Base-by-base conservation (phyloP, 192 early-diverging fungal species). In the Backusella circina region DNA sequence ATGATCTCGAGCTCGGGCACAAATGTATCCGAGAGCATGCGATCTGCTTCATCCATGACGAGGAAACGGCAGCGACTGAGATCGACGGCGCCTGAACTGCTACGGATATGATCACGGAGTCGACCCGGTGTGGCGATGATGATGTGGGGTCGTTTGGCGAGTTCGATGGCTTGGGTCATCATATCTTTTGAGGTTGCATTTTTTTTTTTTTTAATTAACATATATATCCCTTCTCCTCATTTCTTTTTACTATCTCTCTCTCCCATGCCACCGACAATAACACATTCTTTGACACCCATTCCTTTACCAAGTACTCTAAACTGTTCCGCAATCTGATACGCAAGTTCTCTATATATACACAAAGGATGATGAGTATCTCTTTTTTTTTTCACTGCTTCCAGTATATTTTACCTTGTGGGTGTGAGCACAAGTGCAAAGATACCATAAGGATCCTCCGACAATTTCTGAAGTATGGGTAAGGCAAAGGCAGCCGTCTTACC, bases 401-500 rank as follows among this genome's bases (percentile, higher is more conserved):
- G 0, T 16, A 28, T 32, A 31, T 16, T 73, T 18, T 79, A 92
- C 92, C 91, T 91, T 21, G 97, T 99, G 0, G 97, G 97, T 26
- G 97, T 99, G 76, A 99, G 81, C 1, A 99, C 91, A n/a, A 99
- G 81, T 0, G 95, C 97, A 87, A 96, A 99, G 2, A 97, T 89
- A 26, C 98, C 98, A 77, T 91, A 99, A 9, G 97, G 96, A 67
- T 99, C 97, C 75, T 97, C 95, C 0, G 95, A 92, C 2, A 99
- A 89, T 75, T 91, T 93, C 75, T 99, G 97, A 57, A 99, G 84
- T 18, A 99, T 98, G 0, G 98, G 98, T 10, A 99, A 79, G 5
- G 98, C 98, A 89, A 99, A 99, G 0, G 97, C 96, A 10, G 96
- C 96, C 0, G 98, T 99, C 81, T 99, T 99, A 69, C 98, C 98